Evolutionary conservation across 2,329 filamentous ascomycete species (phyloP).

Genomic region (Elsinoe fawcettii): DNA sequence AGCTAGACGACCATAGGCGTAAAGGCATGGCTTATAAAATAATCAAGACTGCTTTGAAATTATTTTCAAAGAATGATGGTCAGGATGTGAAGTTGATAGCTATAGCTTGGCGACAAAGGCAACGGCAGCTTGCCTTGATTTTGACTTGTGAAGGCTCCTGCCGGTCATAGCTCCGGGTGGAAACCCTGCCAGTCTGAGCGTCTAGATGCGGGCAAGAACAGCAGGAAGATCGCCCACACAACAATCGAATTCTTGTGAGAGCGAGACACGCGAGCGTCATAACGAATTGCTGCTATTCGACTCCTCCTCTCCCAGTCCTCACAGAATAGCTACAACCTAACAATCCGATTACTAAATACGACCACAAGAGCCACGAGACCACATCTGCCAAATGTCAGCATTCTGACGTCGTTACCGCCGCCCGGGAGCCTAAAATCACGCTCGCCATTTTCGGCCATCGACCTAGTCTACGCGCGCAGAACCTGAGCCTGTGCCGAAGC

Average conservation of each 20-base stretch:
- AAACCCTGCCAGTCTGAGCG: background rate
- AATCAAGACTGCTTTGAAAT: background rate
- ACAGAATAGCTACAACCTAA: background rate
- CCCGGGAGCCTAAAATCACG: slow-evolving; percentile 12
- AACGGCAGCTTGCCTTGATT: background rate
- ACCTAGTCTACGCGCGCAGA: slow-evolving; percentile 1
- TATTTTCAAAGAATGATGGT: background rate
- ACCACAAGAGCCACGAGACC: background rate
- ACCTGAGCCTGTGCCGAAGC: background rate
- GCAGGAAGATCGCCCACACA: background rate
- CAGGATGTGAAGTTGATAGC: background rate
- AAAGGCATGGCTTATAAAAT: background rate
- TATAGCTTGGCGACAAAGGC: background rate
- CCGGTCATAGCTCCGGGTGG: background rate
- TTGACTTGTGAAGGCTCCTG: background rate
- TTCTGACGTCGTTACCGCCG: slow-evolving; percentile 10
- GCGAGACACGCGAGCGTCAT: slow-evolving; percentile 7
- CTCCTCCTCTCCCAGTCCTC: background rate
- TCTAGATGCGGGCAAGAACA: background rate
- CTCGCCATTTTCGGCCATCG: slow-evolving; percentile 7
- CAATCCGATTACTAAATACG: slow-evolving; percentile 2
- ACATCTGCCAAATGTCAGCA: slow-evolving; percentile 7
- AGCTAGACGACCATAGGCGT: background rate
- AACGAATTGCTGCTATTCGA: background rate
- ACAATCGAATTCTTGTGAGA: background rate